Conservation (phyloP, 768 basidiomycete species). For the Suillus bovinus region DNA sequence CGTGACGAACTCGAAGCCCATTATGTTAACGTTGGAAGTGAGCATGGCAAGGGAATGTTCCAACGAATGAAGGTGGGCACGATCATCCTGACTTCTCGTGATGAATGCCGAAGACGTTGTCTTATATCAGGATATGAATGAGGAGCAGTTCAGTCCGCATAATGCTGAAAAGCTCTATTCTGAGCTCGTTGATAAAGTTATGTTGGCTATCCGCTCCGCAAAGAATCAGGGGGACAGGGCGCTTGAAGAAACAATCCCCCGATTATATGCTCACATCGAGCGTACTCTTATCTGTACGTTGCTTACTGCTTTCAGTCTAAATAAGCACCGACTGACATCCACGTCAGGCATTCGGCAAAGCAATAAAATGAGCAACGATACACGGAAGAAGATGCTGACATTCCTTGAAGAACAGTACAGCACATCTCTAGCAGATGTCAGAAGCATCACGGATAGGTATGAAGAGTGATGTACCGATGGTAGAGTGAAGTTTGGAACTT, state of each 20-base stretch:
- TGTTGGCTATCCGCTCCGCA: background rate
- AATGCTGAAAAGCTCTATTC: background rate
- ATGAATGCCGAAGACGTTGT: background rate
- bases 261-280: background rate
- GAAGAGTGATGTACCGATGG: background rate
- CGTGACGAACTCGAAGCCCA: background rate
- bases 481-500: background rate
- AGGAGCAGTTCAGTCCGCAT: background rate
- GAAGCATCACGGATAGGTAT: background rate
- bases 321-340: background rate
- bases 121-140: background rate
- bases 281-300: background rate
- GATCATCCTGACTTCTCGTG: background rate
- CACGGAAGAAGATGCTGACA: background rate
- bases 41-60: background rate
- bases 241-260: background rate
- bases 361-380: background rate
- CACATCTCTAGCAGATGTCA: background rate
- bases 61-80: constrained; percentile 5
- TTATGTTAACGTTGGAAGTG: background rate
- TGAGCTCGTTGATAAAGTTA: background rate
- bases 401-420: background rate
- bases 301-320: background rate
- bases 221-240: background rate
- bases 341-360: background rate